Percentiles rank a stretch among this genome's conserved stretches.
Conservation (phyloP, 441 rosid species). For the Adansonia gregorii region DNA sequence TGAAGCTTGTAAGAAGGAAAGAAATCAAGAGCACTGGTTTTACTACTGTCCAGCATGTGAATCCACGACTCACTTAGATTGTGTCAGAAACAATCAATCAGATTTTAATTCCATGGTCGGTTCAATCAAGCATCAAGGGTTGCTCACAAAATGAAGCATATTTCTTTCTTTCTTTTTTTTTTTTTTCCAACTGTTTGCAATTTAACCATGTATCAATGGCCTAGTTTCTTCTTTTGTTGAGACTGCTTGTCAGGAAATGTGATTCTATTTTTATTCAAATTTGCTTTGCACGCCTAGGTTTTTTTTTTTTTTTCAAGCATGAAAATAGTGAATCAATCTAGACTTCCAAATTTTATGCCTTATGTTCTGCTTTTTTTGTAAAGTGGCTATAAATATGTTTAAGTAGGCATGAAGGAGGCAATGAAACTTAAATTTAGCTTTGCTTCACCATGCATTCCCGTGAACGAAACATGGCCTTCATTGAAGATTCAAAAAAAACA, state of each 20-base stretch:
- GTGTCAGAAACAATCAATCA: slow-evolving; percentile 13
- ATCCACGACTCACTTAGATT: not conserved
- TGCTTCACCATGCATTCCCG: not conserved
- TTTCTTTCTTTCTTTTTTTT: not conserved
- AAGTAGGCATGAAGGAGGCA: not conserved
- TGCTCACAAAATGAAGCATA: not conserved
- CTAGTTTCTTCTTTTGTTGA: not conserved
- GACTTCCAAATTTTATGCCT: not conserved
- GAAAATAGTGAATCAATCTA: not conserved
- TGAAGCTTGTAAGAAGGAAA: slow-evolving; percentile 21
- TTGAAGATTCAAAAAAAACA: not conserved
- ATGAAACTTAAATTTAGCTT: not conserved
- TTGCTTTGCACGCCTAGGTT: not conserved
- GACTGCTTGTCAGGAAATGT: not conserved
- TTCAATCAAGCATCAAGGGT: not conserved
- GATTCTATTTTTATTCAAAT: slow-evolving; percentile 5
- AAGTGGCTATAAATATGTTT: not conserved
- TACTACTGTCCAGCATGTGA: slow-evolving; percentile 21
- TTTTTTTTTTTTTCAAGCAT: not conserved
- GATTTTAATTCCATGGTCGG: not conserved
- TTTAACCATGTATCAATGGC: slow-evolving; percentile 12
- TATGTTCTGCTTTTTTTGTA: not conserved
- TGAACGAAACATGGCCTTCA: not conserved
- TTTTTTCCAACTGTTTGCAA: not conserved
- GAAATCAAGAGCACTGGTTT: slow-evolving; percentile 22